phyloP scores from a whole-genome alignment of 1,139 yeast species.

The Saccharomyces hybrid region DNA sequence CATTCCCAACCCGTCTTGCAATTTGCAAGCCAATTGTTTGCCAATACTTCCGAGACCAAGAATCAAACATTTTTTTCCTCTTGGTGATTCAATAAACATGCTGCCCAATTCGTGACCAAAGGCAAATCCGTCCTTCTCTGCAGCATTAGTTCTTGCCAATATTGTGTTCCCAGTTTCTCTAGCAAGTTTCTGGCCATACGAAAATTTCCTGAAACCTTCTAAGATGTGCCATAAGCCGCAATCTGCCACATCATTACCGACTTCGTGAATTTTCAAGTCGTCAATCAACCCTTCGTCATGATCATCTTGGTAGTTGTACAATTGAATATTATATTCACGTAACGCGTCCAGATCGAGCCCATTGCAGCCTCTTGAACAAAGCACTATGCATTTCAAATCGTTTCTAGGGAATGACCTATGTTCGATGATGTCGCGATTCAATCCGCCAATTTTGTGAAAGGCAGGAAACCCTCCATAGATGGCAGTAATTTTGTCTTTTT shows the following conservation, averaged over 20 bases:
- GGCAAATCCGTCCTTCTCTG: constrained; percentile 27
- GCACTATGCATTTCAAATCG: constrained; percentile 19
- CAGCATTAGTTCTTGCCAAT: constrained; percentile 25
- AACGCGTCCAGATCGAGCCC: constrained; percentile 23
- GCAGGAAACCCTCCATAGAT: constrained; percentile 29
- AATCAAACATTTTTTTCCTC: constrained; percentile 53
- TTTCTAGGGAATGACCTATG: constrained; percentile 17
- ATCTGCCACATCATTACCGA: constrained; percentile 65
- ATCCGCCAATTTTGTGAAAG: constrained; percentile 26
- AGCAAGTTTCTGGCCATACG: constrained; percentile 34
- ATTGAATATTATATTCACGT: constrained; percentile 14
- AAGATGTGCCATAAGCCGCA: constrained; percentile 61
- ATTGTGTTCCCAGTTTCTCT: constrained; percentile 38
- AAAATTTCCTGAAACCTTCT: constrained; percentile 53
- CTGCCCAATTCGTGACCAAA: constrained; percentile 38
- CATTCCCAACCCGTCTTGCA: constrained; percentile 56
- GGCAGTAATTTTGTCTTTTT: constrained; percentile 17
- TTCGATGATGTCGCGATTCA: constrained; percentile 21
- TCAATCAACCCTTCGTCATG: constrained; percentile 3
- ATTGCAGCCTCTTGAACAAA: constrained; percentile 29
- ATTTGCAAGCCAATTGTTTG: constrained; percentile 49
- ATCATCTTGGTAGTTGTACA: constrained; percentile 25
- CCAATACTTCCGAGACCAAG: constrained; percentile 81
- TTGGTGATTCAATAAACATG: constrained; percentile 47
- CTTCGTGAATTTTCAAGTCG: constrained; percentile 14